Evolutionary conservation across 768 basidiomycete species (phyloP).

Genomic region (Psilocybe sp.): DNA sequence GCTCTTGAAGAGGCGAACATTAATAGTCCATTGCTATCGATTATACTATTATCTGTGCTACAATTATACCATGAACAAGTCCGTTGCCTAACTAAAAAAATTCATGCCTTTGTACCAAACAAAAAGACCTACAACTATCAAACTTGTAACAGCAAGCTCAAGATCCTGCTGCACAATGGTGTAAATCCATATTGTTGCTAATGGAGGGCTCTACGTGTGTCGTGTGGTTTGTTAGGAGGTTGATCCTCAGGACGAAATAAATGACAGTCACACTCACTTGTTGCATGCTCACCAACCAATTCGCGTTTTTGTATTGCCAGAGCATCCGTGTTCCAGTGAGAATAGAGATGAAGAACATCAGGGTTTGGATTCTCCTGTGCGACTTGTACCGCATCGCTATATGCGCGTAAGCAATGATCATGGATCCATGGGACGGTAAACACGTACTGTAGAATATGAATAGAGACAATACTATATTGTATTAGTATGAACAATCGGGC

Average conservation of each 20-base stretch:
- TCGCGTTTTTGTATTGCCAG: slow-evolving; percentile 66
- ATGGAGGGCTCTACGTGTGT: slow-evolving; percentile 64
- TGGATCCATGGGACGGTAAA: background rate
- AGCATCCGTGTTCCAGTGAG: slow-evolving; percentile 64
- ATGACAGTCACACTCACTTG: slow-evolving; percentile 46
- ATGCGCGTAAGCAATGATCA: background rate
- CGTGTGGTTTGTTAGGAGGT: background rate
- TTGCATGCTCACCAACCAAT: slow-evolving; percentile 69
- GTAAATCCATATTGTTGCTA: slow-evolving; percentile 80
- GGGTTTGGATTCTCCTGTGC: slow-evolving; percentile 46
- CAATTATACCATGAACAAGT: background rate
- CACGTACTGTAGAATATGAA: slow-evolving; percentile 76
- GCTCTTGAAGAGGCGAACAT: background rate
- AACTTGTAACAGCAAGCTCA: slow-evolving; percentile 53
- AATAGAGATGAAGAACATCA: slow-evolving; percentile 58
- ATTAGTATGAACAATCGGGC: slow-evolving; percentile 2
- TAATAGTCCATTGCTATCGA: background rate
- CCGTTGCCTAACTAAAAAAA: slow-evolving; percentile 20
- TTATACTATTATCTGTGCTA: background rate
- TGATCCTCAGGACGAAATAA: background rate
- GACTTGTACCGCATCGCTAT: slow-evolving; percentile 67
- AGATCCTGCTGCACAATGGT: slow-evolving; percentile 69
- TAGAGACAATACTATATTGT: slow-evolving; percentile 56
- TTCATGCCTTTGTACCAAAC: slow-evolving; percentile 63
- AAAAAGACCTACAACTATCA: slow-evolving; percentile 52